These are phyloP conservation scores for Globisporangium emineosum DNA, from an alignment of 352 stramenopile species.

Conservation along the genomic window DNA sequence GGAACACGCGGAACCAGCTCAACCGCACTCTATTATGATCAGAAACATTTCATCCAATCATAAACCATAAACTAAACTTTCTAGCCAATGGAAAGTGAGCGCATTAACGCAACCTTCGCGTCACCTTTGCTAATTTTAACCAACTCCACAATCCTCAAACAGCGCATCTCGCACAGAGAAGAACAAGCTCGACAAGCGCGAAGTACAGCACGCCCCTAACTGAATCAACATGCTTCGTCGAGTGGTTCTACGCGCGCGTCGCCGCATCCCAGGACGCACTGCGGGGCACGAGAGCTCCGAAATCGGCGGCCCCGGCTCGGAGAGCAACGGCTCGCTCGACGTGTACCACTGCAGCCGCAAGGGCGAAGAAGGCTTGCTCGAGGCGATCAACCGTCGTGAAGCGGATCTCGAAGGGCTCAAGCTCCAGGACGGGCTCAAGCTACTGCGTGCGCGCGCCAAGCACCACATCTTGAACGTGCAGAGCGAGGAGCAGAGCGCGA, in stretches of 20 bases:
- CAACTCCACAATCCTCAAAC: neutral
- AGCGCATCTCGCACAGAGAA: conserved; percentile 7
- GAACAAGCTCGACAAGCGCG: conserved; percentile 11
- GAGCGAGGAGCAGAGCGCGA: conserved; percentile 48
- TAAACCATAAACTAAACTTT: neutral
- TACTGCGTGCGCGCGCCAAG: conserved; percentile 16
- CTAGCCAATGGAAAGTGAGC: neutral
- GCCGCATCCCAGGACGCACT: conserved; percentile 56
- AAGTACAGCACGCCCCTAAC: neutral
- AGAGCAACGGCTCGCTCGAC: conserved; percentile 26
- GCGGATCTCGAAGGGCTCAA: conserved; percentile 14
- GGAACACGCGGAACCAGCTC: neutral
- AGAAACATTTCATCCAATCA: conserved; percentile 7
- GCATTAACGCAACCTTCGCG: neutral
- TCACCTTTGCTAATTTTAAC: too few species aligned
- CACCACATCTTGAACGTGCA: conserved; percentile 28
- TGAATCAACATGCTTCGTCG: conserved; percentile 49
- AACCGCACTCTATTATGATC: too few species aligned
- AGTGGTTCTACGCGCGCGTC: conserved; percentile 46
- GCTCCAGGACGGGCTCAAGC: conserved; percentile 11
- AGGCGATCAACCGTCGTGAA: conserved; percentile 14
- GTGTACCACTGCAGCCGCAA: conserved; percentile 38
- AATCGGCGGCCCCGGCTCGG: conserved; percentile 23
- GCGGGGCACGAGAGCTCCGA: conserved; percentile 49
- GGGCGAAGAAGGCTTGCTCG: conserved; percentile 29